Evolutionary conservation across 208 protist genomes (phyloP).

Genomic region (Leishmania lainsoni): DNA sequence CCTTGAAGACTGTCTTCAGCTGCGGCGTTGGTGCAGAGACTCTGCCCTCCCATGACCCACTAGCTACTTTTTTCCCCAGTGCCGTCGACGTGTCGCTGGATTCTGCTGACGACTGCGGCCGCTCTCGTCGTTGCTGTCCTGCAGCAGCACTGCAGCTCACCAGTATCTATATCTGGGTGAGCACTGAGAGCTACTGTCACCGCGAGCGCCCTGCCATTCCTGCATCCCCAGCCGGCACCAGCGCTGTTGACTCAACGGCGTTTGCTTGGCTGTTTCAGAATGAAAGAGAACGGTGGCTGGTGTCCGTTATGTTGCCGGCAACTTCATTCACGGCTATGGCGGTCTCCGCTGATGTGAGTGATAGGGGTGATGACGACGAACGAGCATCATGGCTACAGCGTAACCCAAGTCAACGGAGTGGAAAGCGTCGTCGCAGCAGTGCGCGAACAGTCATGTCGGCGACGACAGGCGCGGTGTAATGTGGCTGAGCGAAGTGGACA

Average conservation of each 20-base stretch:
- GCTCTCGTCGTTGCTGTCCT: background rate
- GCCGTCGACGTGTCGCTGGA: conserved; percentile 6
- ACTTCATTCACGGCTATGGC: background rate
- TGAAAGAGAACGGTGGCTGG: conserved; percentile 30
- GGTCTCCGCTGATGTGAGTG: too few species aligned
- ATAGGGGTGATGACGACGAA: background rate
- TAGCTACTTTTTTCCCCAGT: background rate
- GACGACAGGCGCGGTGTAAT: conserved; percentile 1
- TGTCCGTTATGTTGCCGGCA: conserved; percentile 17
- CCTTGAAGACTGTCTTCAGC: background rate
- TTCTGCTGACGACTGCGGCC: background rate
- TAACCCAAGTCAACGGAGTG: too few species aligned
- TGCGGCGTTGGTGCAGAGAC: background rate
- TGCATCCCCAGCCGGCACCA: background rate
- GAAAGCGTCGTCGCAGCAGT: conserved; percentile 1
- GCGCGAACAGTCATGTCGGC: background rate
- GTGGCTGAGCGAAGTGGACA: conserved; percentile 7
- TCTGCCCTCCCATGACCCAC: background rate
- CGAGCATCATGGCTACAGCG: background rate
- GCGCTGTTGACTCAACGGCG: background rate
- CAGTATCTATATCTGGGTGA: conserved; percentile 20
- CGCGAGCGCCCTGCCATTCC: background rate
- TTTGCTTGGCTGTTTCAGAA: conserved; percentile 6
- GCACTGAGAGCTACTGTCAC: background rate
- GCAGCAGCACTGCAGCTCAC: conserved; percentile 24